A percentile compares a stretch with the other conserved stretches of the same genome.
These are phyloP conservation scores for Malus sylvestris DNA, from an alignment of 306 rosid genomes.

Conservation along the genomic window DNA sequence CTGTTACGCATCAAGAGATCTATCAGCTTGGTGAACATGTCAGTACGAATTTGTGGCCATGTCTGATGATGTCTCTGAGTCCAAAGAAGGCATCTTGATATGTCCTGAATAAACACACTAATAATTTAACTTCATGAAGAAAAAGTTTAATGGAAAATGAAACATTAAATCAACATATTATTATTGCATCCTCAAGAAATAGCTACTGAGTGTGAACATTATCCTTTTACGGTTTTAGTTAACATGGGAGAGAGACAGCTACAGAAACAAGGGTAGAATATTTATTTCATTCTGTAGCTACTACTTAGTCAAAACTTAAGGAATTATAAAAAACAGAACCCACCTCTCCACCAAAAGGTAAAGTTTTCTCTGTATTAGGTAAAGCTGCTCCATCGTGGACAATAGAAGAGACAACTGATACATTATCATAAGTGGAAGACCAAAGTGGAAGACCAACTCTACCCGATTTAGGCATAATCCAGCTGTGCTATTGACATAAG, in stretches of 20 bases:
- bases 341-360: slow-evolving; percentile 98
- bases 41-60: slow-evolving; percentile 92
- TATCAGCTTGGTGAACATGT: slow-evolving; percentile 68
- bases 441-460: slow-evolving; percentile 4
- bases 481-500: slow-evolving; percentile 4
- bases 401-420: slow-evolving; percentile 21
- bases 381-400: slow-evolving; percentile 85
- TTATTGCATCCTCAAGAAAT: not conserved
- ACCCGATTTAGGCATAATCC: slow-evolving; percentile 7
- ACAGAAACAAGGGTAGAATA: slow-evolving; percentile 5
- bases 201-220: not conserved
- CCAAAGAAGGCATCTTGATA: slow-evolving; percentile 91
- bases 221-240: not conserved
- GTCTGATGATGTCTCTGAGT: slow-evolving; percentile 95
- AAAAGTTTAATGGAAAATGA: not conserved
- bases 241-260: not conserved
- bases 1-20: slow-evolving; percentile 84
- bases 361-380: slow-evolving; percentile 67
- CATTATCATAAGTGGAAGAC: slow-evolving; percentile 10
- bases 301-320: slow-evolving; percentile 7
- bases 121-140: not conserved
- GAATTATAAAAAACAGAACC: slow-evolving; percentile 19
- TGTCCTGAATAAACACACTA: slow-evolving; percentile 55
- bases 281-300: slow-evolving; percentile 4
- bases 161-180: not conserved